A percentile compares a stretch with the other conserved stretches of the same genome.
phyloP scores from a whole-genome alignment of 805 yeast species.

The Candida fluviatilis region DNA sequence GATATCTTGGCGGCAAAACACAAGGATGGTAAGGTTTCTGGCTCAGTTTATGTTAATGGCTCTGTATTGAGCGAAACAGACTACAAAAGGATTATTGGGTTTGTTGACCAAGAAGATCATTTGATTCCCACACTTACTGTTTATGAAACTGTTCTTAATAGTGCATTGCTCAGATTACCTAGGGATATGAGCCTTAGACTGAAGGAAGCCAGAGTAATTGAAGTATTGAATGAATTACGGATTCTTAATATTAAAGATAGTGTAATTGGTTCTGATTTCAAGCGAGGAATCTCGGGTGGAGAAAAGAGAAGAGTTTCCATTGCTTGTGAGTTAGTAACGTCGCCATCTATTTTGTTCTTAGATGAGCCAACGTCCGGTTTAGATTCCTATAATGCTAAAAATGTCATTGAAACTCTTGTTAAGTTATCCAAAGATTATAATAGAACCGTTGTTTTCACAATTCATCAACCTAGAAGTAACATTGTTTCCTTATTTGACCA shows the following conservation, averaged over 20 bases:
- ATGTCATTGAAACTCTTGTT: conserved; percentile 82
- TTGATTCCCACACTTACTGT: conserved; percentile 91
- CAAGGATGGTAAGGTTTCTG: conserved; percentile 68
- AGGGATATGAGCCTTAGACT: conserved; percentile 66
- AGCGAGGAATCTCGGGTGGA: conserved; percentile 70
- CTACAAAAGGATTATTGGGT: conserved; percentile 73
- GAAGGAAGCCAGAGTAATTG: conserved; percentile 75
- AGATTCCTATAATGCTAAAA: conserved; percentile 89
- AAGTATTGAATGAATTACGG: conserved; percentile 80
- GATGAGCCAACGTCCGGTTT: conserved; percentile 96
- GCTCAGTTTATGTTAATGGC: conserved; percentile 78
- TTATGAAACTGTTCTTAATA: conserved; percentile 88
- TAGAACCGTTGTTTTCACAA: conserved; percentile 87
- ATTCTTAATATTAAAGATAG: conserved; percentile 80
- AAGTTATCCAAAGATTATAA: conserved; percentile 74
- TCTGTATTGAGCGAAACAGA: conserved; percentile 38
- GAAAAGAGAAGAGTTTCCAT: conserved; percentile 82
- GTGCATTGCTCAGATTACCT: conserved; percentile 87
- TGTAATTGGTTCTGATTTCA: conserved; percentile 82
- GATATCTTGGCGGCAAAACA: conserved; percentile 89
- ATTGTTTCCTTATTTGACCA: conserved; percentile 89
- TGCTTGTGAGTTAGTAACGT: conserved; percentile 73
- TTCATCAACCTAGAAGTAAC: conserved; percentile 96
- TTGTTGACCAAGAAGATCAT: conserved; percentile 94
- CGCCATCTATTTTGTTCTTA: conserved; percentile 66